These are phyloP conservation scores for Myrica gale DNA, from an alignment of 306 rosid species.

Conservation along the genomic window DNA sequence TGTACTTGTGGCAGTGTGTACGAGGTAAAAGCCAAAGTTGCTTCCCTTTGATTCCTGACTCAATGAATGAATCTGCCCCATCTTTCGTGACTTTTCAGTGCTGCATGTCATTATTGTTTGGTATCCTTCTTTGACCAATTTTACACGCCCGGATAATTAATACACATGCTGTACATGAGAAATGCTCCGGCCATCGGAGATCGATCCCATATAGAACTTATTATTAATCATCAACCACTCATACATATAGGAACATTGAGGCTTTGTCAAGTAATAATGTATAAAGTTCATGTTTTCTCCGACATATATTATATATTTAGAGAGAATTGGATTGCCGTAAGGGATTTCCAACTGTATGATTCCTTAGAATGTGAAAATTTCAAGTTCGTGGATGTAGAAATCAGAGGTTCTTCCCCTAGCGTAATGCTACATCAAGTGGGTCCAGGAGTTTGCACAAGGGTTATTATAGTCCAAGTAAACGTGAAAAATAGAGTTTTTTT, in stretches of 20 bases:
- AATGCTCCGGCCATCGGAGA: no score
- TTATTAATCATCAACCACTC: no score
- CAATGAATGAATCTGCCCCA: conserved; percentile 28
- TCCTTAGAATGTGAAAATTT: no score
- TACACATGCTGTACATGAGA: not conserved
- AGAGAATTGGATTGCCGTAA: no score
- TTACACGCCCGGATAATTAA: not conserved
- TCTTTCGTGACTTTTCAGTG: conserved; percentile 25
- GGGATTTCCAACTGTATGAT: no score
- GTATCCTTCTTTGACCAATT: conserved; percentile 33
- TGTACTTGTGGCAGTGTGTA: conserved; percentile 37
- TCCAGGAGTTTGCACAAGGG: not conserved
- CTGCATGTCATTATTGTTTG: conserved; percentile 29
- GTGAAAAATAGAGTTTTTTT: not conserved
- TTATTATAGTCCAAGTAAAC: not conserved
- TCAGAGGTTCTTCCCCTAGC: not conserved
- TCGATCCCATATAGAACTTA: not conserved
- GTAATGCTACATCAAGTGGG: not conserved
- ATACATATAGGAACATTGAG: no score
- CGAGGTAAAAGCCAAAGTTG: conserved; percentile 30
- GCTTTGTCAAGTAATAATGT: no score
- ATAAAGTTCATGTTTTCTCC: no score
- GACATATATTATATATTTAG: no score
- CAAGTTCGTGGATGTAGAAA: not conserved
- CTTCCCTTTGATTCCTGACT: conserved; percentile 28